These are phyloP conservation scores for Septoria petroselini DNA, from an alignment of 2,329 filamentous ascomycete species.

Conservation along the genomic window DNA sequence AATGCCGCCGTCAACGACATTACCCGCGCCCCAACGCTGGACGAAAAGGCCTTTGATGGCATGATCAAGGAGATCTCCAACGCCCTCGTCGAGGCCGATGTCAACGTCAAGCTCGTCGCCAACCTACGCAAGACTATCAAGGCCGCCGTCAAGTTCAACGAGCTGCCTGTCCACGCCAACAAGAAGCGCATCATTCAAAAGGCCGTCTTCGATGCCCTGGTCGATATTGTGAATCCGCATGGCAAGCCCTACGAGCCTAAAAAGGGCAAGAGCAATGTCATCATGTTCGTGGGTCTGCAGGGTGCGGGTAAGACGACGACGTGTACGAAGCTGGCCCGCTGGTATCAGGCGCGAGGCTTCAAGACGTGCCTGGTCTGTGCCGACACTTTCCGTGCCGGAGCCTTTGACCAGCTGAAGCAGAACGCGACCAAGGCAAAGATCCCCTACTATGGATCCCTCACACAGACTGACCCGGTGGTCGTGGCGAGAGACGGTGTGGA, in stretches of 20 bases:
- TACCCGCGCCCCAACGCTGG: slow-evolving; percentile 85
- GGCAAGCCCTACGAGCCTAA: slow-evolving; percentile 94
- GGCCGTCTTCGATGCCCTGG: slow-evolving; percentile 93
- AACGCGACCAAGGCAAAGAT: slow-evolving; percentile 99
- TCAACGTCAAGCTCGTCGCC: slow-evolving; percentile 91
- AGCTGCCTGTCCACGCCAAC: slow-evolving; percentile 85
- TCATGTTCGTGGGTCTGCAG: slow-evolving; percentile 99
- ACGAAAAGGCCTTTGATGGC: slow-evolving; percentile 96
- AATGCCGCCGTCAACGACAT: slow-evolving; percentile 93
- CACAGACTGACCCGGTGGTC: slow-evolving; percentile 89
- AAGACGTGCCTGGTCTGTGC: slow-evolving; percentile 92
- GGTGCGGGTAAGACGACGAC: slow-evolving; percentile 97
- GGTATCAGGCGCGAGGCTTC: slow-evolving; percentile 92
- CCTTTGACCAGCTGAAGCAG: slow-evolving; percentile 97
- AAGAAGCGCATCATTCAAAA: slow-evolving; percentile 99
- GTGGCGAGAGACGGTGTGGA: slow-evolving; percentile 95
- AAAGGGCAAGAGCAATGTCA: slow-evolving; percentile 93
- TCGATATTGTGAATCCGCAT: slow-evolving; percentile 92
- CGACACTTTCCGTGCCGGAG: slow-evolving; percentile 96
- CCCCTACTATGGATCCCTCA: slow-evolving; percentile 94
- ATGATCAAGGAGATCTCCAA: slow-evolving; percentile 99
- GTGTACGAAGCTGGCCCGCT: slow-evolving; percentile 91
- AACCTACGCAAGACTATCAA: slow-evolving; percentile 92
- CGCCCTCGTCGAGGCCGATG: slow-evolving; percentile 92
- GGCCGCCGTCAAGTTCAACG: slow-evolving; percentile 86